phyloP scores from a whole-genome alignment of 208 protist genomes.

The Plasmodiophora brassicae region DNA sequence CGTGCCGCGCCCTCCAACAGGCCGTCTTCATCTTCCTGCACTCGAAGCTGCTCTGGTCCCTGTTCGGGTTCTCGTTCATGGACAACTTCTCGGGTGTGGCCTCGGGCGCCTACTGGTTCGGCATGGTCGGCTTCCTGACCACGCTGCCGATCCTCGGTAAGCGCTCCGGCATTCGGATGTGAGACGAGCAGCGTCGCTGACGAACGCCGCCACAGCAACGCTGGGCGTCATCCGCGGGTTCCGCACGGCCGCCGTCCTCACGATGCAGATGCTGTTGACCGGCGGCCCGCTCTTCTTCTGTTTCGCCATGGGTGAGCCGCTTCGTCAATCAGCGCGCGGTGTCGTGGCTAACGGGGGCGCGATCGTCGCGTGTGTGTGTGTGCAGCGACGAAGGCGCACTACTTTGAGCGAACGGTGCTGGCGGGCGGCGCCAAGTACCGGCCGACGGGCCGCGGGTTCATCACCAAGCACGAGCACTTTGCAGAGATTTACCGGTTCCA shows the following conservation, averaged over 20 bases:
- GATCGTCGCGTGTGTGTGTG: neutral
- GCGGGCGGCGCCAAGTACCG: slow-evolving; percentile 47
- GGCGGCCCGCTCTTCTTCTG: slow-evolving; percentile 51
- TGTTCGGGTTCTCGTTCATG: slow-evolving; percentile 27
- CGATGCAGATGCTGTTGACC: slow-evolving; percentile 26
- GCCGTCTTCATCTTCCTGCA: slow-evolving; percentile 44
- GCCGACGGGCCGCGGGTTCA: slow-evolving; percentile 51
- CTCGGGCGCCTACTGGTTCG: slow-evolving; percentile 30
- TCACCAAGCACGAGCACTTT: slow-evolving; percentile 48
- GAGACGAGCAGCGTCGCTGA: no score
- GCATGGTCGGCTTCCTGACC: slow-evolving; percentile 7
- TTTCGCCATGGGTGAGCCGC: slow-evolving; percentile 50
- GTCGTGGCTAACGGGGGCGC: no score
- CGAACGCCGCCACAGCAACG: no score
- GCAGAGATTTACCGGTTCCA: slow-evolving; percentile 42
- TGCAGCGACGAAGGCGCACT: slow-evolving; percentile 49
- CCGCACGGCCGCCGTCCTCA: neutral
- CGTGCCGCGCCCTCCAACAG: no score
- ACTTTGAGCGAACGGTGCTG: slow-evolving; percentile 41
- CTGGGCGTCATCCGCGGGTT: slow-evolving; percentile 1
- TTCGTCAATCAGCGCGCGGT: neutral
- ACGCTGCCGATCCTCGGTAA: slow-evolving; percentile 10
- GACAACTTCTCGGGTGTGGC: neutral
- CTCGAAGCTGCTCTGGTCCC: neutral
- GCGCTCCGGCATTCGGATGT: no score